Evolutionary conservation across 192 early-diverging fungal species (phyloP).

Genomic region (Thoreauomyces humboldtii): DNA sequence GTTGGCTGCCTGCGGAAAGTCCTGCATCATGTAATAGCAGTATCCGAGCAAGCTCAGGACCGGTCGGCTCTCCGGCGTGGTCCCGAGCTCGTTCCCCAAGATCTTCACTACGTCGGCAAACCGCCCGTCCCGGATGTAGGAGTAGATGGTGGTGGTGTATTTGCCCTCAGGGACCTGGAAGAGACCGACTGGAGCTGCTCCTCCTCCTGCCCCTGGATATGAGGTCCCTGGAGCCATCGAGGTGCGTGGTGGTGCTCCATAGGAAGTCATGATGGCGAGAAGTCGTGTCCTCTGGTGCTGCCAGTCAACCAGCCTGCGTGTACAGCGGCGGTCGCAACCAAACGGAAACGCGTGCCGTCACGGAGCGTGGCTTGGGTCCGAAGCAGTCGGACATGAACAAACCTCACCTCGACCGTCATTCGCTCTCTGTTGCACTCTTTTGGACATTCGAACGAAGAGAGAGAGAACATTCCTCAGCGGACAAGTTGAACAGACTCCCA

Average conservation of each 20-base stretch:
- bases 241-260: constrained; percentile 19
- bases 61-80: constrained; percentile 44
- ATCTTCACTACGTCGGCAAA: constrained; percentile 57
- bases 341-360: too few relatives aligned
- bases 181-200: constrained; percentile 34
- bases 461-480: too few relatives aligned
- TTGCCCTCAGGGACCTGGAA: constrained; percentile 59
- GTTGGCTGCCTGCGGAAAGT: constrained; percentile 47
- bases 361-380: too few relatives aligned
- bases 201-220: constrained; percentile 26
- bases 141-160: constrained; percentile 56
- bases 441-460: too few relatives aligned
- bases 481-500: too few relatives aligned
- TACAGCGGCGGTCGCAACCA: too few relatives aligned
- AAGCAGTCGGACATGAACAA: too few relatives aligned
- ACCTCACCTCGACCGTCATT: too few relatives aligned
- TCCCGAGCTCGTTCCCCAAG: constrained; percentile 46
- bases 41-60: constrained; percentile 55
- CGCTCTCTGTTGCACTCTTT: too few relatives aligned
- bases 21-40: constrained; percentile 56
- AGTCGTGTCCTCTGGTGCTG: too few relatives aligned
- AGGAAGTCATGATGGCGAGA: constrained; percentile 28
- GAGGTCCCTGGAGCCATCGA: constrained; percentile 7
- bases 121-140: constrained; percentile 50
- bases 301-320: too few relatives aligned